Base-by-base conservation (phyloP, 1,139 yeast species). In the Pichiaceae sp. region DNA sequence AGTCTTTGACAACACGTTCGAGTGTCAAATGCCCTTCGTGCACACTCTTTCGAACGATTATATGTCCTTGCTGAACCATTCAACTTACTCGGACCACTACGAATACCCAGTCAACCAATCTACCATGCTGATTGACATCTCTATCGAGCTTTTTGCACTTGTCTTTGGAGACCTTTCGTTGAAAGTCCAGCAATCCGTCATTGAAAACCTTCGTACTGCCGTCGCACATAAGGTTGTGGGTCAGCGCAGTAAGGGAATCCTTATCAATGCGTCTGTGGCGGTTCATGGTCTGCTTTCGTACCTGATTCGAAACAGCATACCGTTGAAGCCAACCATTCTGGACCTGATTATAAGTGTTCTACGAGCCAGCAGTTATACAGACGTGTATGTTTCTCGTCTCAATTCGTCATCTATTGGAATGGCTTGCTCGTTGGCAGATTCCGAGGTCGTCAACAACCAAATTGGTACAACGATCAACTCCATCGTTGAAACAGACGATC, bases 141-240 rank as follows among this genome's bases (percentile, higher is more conserved):
- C 96, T 0, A 78, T 91, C 49, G 87, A 81, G 42, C 64, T 87
- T 4, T 84, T 87, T 50, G 78, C 83, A 9, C 53, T 71, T 7
- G 68, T 82, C 1, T 82, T 91, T 47, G 86, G 95, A 0, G 66
- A 70, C 42, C 70, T 91, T 48, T 75, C 89, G n/a, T 59, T 75
- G 8, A 84, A 86, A 44, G 82, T 91, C 39, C 96, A 91, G 52
- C 79, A 82, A 40, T 86, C 96, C 1, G 67, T 91, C 27, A 59
- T 91, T 33, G 97, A 89, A 47, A 87, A 81, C 42, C 62, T 91
- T 43, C 69, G 89, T 47, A 65, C 78, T 3, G 72, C 79, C 6
- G 46, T 75, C 29, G 55, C 63, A 32, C 60, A 62, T 26, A 44
- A 49, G 58, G 62, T 27, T 47, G 53, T 23, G 44, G 56, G 18